These are phyloP conservation scores for Adansonia madagascariensis DNA, from an alignment of 441 rosid species.

Conservation along the genomic window DNA sequence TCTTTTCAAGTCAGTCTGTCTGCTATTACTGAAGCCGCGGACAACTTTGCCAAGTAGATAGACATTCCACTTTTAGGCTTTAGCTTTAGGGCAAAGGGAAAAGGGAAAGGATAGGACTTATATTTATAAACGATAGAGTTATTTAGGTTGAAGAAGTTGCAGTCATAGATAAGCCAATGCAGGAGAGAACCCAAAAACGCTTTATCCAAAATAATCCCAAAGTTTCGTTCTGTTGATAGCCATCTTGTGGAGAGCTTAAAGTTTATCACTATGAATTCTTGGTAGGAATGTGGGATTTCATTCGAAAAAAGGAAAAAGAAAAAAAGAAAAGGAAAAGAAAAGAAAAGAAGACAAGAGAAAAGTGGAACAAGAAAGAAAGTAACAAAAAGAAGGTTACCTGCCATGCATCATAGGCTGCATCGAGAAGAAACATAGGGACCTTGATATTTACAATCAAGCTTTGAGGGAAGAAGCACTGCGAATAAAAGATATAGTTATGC, in stretches of 20 bases:
- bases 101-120: too few species aligned
- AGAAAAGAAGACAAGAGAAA: neutral
- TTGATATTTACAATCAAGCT: conserved; percentile 41
- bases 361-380: neutral
- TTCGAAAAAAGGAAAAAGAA: neutral
- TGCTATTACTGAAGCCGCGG: too few species aligned
- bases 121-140: neutral
- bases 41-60: too few species aligned
- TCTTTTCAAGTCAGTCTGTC: neutral
- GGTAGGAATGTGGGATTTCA: neutral
- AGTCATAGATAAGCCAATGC: neutral
- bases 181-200: neutral
- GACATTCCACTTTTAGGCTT: too few species aligned
- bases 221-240: neutral
- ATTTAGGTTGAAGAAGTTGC: neutral
- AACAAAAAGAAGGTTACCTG: conserved; percentile 31
- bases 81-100: too few species aligned
- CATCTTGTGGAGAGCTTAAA: neutral
- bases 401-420: conserved; percentile 54
- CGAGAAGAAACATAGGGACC: conserved; percentile 52
- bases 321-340: too few species aligned
- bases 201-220: neutral
- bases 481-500: conserved; percentile 13
- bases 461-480: conserved; percentile 57
- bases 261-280: neutral